A percentile compares a stretch with the other conserved stretches of the same genome.
These are phyloP conservation scores for Gastrolobium villosum DNA, from an alignment of 306 rosid species.

Conservation along the genomic window DNA sequence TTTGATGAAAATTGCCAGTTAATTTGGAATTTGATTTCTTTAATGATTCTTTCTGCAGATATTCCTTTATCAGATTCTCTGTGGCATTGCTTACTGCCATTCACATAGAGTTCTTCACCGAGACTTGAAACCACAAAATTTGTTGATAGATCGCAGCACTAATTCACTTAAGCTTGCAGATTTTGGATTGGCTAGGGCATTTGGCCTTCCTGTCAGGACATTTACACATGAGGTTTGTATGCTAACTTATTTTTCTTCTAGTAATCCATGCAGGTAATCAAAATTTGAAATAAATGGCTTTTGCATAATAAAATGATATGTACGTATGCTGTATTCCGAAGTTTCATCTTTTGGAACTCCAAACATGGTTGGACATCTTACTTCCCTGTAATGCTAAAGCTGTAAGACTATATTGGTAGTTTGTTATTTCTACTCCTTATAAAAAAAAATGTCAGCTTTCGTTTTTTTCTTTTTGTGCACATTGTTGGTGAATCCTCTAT, in stretches of 20 bases:
- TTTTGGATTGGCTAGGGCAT: conserved; percentile 99
- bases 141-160: conserved; percentile 92
- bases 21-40: conserved; percentile 47
- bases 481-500: neutral
- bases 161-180: conserved; percentile 98
- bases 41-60: conserved; percentile 70
- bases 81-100: conserved; percentile 99
- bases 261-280: conserved; percentile 14
- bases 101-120: conserved; percentile 99
- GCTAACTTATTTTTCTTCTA: conserved; percentile 36
- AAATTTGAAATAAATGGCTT: conserved; percentile 10
- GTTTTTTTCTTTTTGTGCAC: neutral
- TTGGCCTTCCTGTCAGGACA: conserved; percentile 99
- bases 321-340: conserved; percentile 3
- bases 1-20: conserved; percentile 31
- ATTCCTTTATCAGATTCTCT: conserved; percentile 97
- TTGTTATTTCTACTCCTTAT: neutral
- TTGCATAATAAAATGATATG: neutral
- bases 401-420: neutral
- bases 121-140: conserved; percentile 97
- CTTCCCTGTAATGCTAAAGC: conserved; percentile 9
- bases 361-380: neutral
- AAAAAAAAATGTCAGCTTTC: neutral
- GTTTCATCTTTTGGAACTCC: conserved; percentile 1
- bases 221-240: conserved; percentile 91